Conservation (phyloP, 768 basidiomycete species). For the Flagelloscypha sp. region DNA sequence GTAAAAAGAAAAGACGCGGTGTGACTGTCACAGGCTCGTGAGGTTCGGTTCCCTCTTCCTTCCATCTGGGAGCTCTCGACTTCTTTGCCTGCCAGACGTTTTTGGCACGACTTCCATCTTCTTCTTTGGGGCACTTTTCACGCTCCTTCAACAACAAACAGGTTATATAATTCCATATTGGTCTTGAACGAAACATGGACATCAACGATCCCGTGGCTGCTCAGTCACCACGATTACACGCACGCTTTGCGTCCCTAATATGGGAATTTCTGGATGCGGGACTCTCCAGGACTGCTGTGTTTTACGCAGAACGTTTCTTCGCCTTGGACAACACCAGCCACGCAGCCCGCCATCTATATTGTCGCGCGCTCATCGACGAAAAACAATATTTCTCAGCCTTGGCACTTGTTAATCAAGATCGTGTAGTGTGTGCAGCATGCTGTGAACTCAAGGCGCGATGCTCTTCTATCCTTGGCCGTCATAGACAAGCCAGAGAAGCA, state of each 20-base stretch:
- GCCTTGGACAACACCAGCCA: conserved; percentile 64
- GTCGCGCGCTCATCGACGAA: conserved; percentile 62
- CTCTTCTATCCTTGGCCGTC: conserved; percentile 61
- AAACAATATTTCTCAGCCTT: conserved; percentile 71
- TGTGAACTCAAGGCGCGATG: conserved; percentile 73
- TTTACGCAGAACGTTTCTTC: conserved; percentile 83
- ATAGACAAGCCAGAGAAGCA: conserved; percentile 69
- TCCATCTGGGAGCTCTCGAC: too few relatives aligned
- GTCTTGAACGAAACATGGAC: too few relatives aligned
- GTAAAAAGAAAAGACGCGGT: too few relatives aligned
- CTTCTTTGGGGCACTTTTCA: too few relatives aligned
- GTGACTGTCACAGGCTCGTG: too few relatives aligned
- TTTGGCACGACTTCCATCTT: too few relatives aligned
- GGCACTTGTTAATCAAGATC: conserved; percentile 54
- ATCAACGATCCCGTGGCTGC: too few relatives aligned
- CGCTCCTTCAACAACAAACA: too few relatives aligned
- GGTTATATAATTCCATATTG: too few relatives aligned
- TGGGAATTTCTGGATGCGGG: conserved; percentile 83
- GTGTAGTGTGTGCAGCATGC: conserved; percentile 65
- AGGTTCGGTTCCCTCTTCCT: too few relatives aligned
- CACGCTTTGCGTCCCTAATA: conserved; percentile 64
- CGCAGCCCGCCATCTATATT: conserved; percentile 80
- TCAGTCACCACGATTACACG: conserved; percentile 43
- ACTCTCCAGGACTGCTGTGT: conserved; percentile 71
- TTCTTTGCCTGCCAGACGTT: too few relatives aligned